phyloP scores from a whole-genome alignment of 345 rosid species.

The Citrus sinensis region DNA sequence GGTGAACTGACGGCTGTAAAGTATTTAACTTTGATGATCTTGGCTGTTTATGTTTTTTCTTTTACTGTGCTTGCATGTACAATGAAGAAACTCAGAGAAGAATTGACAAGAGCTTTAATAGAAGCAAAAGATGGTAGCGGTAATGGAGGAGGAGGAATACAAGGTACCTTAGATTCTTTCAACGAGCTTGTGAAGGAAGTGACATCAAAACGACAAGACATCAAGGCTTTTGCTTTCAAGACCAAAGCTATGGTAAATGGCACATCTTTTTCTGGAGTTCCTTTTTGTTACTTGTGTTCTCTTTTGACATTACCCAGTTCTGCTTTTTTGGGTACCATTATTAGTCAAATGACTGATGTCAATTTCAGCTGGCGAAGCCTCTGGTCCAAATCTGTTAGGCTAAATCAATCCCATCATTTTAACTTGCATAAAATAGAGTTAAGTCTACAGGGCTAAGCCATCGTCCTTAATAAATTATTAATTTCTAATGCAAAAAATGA shows the following conservation, averaged over 20 bases:
- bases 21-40: not conserved
- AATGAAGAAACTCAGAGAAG: slow-evolving; percentile 63
- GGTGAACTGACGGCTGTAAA: slow-evolving; percentile 3
- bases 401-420: not conserved
- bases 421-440: not conserved
- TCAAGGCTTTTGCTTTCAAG: slow-evolving; percentile 68
- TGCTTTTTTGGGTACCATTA: not conserved
- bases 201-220: slow-evolving; percentile 58
- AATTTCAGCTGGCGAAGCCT: not conserved
- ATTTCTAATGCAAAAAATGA: not conserved
- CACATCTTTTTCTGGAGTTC: not conserved
- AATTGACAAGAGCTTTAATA: slow-evolving; percentile 65
- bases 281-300: not conserved
- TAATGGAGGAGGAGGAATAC: slow-evolving; percentile 32
- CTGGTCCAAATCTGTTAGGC: not conserved
- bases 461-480: not conserved
- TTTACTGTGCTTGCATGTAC: slow-evolving; percentile 27
- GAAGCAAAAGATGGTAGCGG: slow-evolving; percentile 53
- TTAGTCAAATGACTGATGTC: not conserved
- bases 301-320: not conserved
- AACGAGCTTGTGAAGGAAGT: slow-evolving; percentile 66
- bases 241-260: slow-evolving; percentile 75
- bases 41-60: not conserved
- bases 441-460: not conserved
- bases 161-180: slow-evolving; percentile 55